A percentile compares a stretch with the other conserved stretches of the same genome.
Conservation (phyloP, 352 stramenopile genomes). For the Thalassiosira pacifica region DNA sequence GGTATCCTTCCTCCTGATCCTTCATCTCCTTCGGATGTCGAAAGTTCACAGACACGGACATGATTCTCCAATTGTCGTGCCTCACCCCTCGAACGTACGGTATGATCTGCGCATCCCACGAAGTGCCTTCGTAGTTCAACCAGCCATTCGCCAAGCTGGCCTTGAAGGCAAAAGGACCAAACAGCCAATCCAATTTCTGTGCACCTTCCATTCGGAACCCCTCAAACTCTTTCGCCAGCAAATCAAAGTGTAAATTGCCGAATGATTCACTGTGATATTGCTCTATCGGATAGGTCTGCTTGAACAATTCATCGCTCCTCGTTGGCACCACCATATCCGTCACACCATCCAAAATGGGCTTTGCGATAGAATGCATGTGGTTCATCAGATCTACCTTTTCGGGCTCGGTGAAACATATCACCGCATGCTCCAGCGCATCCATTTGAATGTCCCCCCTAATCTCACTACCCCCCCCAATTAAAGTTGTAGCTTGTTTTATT, state of each 20-base stretch:
- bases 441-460: too few species aligned
- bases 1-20: constrained; percentile 69
- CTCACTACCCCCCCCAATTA: background rate
- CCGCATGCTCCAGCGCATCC: background rate
- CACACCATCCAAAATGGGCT: constrained; percentile 32
- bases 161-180: constrained; percentile 73
- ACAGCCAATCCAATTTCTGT: constrained; percentile 72
- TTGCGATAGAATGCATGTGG: constrained; percentile 50
- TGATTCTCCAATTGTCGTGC: constrained; percentile 52
- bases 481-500: constrained; percentile 41
- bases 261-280: constrained; percentile 81
- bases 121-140: constrained; percentile 65
- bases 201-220: constrained; percentile 46
- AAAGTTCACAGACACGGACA: constrained; percentile 65
- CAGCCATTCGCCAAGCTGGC: constrained; percentile 57
- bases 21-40: constrained; percentile 70
- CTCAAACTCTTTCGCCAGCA: constrained; percentile 46
- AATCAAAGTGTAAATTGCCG: constrained; percentile 74
- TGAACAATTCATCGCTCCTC: constrained; percentile 64
- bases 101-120: constrained; percentile 79
- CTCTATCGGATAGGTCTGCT: constrained; percentile 75
- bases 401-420: constrained; percentile 74
- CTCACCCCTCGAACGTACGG: constrained; percentile 63
- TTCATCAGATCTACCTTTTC: constrained; percentile 78
- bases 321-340: constrained; percentile 65